A percentile compares a stretch with the other conserved stretches of the same genome.
Conservation (phyloP, 129 eudicot genomes). For the Saposhnikovia divaricata region DNA sequence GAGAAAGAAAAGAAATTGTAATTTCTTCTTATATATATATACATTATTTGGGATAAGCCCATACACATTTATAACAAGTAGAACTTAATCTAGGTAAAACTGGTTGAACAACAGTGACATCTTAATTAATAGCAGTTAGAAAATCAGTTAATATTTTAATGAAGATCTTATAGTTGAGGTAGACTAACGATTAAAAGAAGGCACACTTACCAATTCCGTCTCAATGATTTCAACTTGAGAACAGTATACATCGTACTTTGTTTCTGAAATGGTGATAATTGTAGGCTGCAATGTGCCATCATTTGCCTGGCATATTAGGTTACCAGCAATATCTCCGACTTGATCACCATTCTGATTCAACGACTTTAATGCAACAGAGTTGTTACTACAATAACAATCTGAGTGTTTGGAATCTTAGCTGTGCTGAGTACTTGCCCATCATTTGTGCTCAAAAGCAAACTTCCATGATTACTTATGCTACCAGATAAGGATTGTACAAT, state of each 20-base stretch:
- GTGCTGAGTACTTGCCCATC: constrained; percentile 28
- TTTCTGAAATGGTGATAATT: constrained; percentile 20
- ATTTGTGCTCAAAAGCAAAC: constrained; percentile 34
- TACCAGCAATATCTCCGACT: constrained; percentile 6
- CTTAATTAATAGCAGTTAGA: too few relatives aligned
- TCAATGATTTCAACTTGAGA: constrained; percentile 38
- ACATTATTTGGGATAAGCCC: too few relatives aligned
- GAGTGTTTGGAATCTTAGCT: constrained; percentile 29
- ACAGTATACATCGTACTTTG: constrained; percentile 29
- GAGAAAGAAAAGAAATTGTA: too few relatives aligned
- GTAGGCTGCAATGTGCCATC: constrained; percentile 11
- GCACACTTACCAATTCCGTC: constrained; percentile 29
- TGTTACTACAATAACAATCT: constrained; percentile 16
- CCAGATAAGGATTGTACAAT: constrained; percentile 21
- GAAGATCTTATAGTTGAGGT: not conserved
- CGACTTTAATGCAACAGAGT: constrained; percentile 20
- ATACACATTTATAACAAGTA: too few relatives aligned
- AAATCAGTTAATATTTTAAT: not conserved
- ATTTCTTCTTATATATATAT: too few relatives aligned
- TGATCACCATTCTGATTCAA: constrained; percentile 16
- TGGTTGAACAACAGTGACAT: not conserved
- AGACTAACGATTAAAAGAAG: not conserved
- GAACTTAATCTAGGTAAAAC: not conserved
- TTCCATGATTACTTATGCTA: constrained; percentile 20
- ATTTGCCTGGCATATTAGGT: constrained; percentile 18